Percentiles rank a stretch among this genome's conserved stretches.
Evolutionary conservation across 306 rosid species (phyloP).

Genomic region (Abrus precatorius): DNA sequence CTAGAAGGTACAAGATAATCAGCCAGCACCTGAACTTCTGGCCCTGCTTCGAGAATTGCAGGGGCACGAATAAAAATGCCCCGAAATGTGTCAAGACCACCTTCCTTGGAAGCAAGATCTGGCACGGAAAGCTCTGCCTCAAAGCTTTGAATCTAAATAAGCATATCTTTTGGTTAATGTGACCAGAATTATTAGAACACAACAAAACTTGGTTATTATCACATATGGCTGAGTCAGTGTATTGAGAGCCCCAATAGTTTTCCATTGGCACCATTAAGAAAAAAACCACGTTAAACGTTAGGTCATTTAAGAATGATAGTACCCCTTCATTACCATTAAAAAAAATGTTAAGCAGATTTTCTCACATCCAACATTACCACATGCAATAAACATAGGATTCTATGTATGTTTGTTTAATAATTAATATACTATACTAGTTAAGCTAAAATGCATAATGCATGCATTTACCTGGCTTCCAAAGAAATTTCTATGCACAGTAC

Average conservation of each 20-base stretch:
- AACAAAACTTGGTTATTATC: not conserved
- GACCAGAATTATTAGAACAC: not conserved
- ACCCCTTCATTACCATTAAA: not conserved
- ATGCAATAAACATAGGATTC: not conserved
- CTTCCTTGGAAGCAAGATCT: slow-evolving; percentile 79
- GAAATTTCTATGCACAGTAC: slow-evolving; percentile 94
- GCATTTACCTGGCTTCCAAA: slow-evolving; percentile 92
- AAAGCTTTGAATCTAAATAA: slow-evolving; percentile 82
- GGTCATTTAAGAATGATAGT: not conserved
- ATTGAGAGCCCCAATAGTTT: not conserved
- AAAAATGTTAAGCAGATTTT: slow-evolving; percentile 13
- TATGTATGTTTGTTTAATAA: not conserved
- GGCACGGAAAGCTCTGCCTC: slow-evolving; percentile 82
- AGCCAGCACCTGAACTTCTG: slow-evolving; percentile 90
- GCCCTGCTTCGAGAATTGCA: slow-evolving; percentile 89
- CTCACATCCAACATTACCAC: not conserved
- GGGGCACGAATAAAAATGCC: slow-evolving; percentile 98
- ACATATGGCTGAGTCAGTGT: slow-evolving; percentile 3
- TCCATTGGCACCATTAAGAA: not conserved
- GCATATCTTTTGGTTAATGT: slow-evolving; percentile 27
- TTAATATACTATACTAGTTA: not conserved
- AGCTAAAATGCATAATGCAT: slow-evolving; percentile 15
- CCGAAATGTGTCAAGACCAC: slow-evolving; percentile 89
- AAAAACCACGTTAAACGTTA: not conserved
- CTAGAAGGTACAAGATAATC: slow-evolving; percentile 64